Base-by-base conservation (phyloP, 352 stramenopile genomes). In the Phytophthora chlamydospora region DNA sequence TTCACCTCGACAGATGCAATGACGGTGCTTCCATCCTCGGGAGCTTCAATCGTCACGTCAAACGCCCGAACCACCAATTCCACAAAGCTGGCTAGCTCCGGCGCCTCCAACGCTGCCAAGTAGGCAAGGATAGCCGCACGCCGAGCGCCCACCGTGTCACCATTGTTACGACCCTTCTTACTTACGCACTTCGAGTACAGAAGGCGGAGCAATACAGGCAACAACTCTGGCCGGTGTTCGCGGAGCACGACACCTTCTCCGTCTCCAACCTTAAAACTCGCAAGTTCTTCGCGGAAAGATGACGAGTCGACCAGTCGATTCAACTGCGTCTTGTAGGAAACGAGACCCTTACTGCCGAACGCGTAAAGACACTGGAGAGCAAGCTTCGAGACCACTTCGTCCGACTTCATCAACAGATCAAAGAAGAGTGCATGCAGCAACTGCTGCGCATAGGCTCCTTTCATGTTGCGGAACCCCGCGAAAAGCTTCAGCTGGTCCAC, bases 131-230 rank as follows among this genome's bases (percentile, higher is more conserved):
- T 95, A 2, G 91, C 88, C 3, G 90, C 78, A 58, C 91, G 91
- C n/a, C 91, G 85, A 32, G 85, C 83, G 8, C 82, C 84, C 35
- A 96, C 88, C 0, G 89, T 95, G 61, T 95, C 88, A 8, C 87
- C 90, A 7, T 76, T 80, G 66, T 92, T 94, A 34, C 83, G 78
- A 24, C 83, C 88, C 59, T 89, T 96, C 60, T 90, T 89, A 42
- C 89, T 91, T 19, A 96, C 75, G 36, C 95, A 96, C 55, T 97
- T 95, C 6, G 90, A 91, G 69, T 96, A 98, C 44, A 98, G 53
- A 33, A 98, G 39, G 11, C 93, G 83, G 53, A 96, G 76, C 9
- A 98, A 70, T 3, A 98, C 79, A 6, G 91, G 93, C 5, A 97
- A 34, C 7, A 98, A 71, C 33, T 79, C 73, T 0, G 54, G 61